phyloP scores from a whole-genome alignment of 495 filamentous ascomycete species.

The Trichoderma orchidacearum region DNA sequence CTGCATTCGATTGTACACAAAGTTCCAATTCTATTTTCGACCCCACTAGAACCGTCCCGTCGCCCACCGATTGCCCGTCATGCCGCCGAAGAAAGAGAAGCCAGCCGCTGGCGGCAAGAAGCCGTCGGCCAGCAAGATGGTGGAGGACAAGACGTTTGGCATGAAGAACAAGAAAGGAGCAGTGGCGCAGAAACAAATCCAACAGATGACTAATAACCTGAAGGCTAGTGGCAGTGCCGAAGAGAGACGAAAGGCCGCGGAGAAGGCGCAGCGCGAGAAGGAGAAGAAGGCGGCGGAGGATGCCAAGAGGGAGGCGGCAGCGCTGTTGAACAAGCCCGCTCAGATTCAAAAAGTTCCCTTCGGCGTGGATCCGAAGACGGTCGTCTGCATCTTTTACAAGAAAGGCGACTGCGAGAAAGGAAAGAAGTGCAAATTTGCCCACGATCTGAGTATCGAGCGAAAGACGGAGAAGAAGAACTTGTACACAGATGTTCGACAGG shows the following conservation, averaged over 20 bases:
- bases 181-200: slow-evolving; percentile 77
- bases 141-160: slow-evolving; percentile 95
- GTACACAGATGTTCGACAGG: slow-evolving; percentile 75
- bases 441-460: slow-evolving; percentile 78
- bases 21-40: not conserved
- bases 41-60: not conserved
- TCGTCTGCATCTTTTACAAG: slow-evolving; percentile 93
- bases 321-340: slow-evolving; percentile 85
- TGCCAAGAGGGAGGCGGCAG: slow-evolving; percentile 59
- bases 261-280: slow-evolving; percentile 68
- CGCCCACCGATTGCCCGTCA: slow-evolving; percentile 29
- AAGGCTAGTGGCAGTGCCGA: slow-evolving; percentile 62
- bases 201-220: slow-evolving; percentile 58
- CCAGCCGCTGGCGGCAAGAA: slow-evolving; percentile 46
- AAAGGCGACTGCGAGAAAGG: slow-evolving; percentile 97
- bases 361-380: slow-evolving; percentile 95
- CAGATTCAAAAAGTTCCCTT: slow-evolving; percentile 95
- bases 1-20: not conserved
- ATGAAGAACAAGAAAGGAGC: slow-evolving; percentile 99
- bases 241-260: slow-evolving; percentile 78
- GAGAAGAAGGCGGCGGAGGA: slow-evolving; percentile 77
- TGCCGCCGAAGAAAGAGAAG: slow-evolving; percentile 82
- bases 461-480: slow-evolving; percentile 85
- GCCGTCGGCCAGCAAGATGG: slow-evolving; percentile 49
- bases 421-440: slow-evolving; percentile 92